phyloP scores from a whole-genome alignment of 1,284 basidiomycete genomes.

The Tausonia pullulans region DNA sequence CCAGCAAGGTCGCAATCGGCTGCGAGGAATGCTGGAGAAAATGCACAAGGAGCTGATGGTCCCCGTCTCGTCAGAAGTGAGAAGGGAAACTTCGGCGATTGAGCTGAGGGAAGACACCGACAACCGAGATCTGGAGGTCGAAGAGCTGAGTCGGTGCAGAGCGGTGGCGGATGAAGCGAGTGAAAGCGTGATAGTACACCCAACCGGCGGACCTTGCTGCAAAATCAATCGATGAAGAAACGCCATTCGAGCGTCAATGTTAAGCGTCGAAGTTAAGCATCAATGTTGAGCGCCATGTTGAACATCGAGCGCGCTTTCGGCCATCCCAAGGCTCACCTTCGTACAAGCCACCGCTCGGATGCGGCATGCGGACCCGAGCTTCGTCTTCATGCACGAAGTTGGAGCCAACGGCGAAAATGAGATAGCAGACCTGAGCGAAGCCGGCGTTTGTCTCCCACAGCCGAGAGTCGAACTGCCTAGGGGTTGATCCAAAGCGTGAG shows the following conservation, averaged over 20 bases:
- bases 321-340: background rate
- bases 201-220: too few relatives aligned
- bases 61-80: too few relatives aligned
- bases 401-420: constrained; percentile 13
- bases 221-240: too few relatives aligned
- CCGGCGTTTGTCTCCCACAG: constrained; percentile 13
- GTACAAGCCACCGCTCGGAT: too few relatives aligned
- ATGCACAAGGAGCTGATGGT: constrained; percentile 8
- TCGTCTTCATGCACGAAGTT: background rate
- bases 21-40: constrained; percentile 11
- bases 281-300: too few relatives aligned
- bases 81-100: too few relatives aligned
- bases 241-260: too few relatives aligned
- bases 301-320: background rate
- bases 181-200: constrained; percentile 9
- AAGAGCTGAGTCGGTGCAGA: constrained; percentile 16
- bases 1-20: constrained; percentile 12
- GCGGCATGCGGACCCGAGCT: constrained; percentile 8
- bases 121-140: constrained; percentile 13
- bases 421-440: constrained; percentile 12
- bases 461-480: constrained; percentile 10
- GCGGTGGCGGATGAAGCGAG: constrained; percentile 14
- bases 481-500: too few relatives aligned
- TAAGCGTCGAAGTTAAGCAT: too few relatives aligned
- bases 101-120: too few relatives aligned